Percentiles rank a stretch among this genome's conserved stretches.
These are phyloP conservation scores for Magnolia changhungtana DNA, from an alignment of 164 flowering plant genomes.

Conservation along the genomic window DNA sequence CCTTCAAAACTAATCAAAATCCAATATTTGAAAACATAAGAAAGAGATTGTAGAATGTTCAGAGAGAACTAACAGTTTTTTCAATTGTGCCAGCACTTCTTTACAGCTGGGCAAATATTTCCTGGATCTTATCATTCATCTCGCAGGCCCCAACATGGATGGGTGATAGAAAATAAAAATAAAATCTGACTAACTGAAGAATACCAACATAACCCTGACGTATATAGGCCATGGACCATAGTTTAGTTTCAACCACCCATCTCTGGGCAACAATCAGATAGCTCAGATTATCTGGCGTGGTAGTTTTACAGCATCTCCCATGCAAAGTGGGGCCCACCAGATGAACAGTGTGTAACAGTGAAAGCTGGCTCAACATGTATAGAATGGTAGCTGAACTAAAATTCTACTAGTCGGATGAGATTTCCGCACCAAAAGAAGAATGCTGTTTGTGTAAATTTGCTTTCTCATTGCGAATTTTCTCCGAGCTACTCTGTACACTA, in stretches of 20 bases:
- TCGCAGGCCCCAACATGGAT: neutral
- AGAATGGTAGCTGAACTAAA: neutral
- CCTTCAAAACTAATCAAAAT: neutral
- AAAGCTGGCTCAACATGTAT: neutral
- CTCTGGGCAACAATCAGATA: neutral
- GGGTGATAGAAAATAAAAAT: neutral
- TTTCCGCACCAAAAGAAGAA: slow-evolving; percentile 39
- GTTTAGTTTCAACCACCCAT: neutral
- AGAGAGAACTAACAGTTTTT: neutral
- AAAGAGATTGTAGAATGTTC: neutral
- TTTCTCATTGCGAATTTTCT: slow-evolving; percentile 35
- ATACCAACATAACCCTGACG: neutral
- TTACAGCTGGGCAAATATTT: neutral
- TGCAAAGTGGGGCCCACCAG: neutral
- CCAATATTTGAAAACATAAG: neutral
- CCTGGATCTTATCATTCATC: neutral
- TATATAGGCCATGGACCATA: neutral
- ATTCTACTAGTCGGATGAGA: neutral
- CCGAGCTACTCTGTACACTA: slow-evolving; percentile 27
- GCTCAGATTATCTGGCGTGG: neutral
- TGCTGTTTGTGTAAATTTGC: slow-evolving; percentile 26
- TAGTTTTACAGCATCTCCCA: neutral
- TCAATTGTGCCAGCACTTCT: neutral
- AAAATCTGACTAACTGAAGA: neutral
- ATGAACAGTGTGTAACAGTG: neutral